Base-by-base conservation (phyloP, 768 basidiomycete species). In the Hirschioporus abietinus region DNA sequence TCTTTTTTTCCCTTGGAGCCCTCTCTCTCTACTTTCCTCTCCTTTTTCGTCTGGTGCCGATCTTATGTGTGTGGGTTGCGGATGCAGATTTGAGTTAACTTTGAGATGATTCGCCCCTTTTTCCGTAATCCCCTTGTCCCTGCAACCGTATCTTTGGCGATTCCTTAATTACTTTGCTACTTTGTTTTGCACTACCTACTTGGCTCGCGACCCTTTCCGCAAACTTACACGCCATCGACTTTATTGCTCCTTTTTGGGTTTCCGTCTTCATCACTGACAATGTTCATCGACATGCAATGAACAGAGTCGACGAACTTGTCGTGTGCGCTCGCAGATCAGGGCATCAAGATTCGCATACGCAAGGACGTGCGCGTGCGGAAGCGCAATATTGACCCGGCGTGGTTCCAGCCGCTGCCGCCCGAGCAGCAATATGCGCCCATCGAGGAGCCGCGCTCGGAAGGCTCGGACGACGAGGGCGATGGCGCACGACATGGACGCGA, bases 281-380 rank as follows among this genome's bases (percentile, higher is more conserved):
- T 52, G 2, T 15, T 15, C 20, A 6, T 6, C 42, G 42, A 6
- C 12, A 15, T 15, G 3, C 12, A 52, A 52, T 15, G 57, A 20
- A 57, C 74, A 95, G 95, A 95, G 77, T 95, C 93, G 4, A 95
- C 95, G 0, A 87, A 89, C 2, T 83, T 96, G 0, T 96, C 95
- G 1, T 92, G 89, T 70, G 92, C 92, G 0, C 85, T 96, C 65
- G 93, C 94, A n/a, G 94, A 96, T 73, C 95, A 96, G 77, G 95
- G 95, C 25, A 94, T 96, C 78, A 96, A 96, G 78, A 95, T 96
- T 65, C 88, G 94, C 34, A 96, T 96, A 64, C 86, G 95, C 36
- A 96, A 95, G 76, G 93, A 96, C 67, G 93, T 95, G 36, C 88
- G 93, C 0, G 88, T 91, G 26, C 85, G 93, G 69, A 93, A 93